A percentile compares a stretch with the other conserved stretches of the same genome.
Evolutionary conservation across 805 yeast genomes (phyloP).

Genomic region (Myxozyma melibiosi): DNA sequence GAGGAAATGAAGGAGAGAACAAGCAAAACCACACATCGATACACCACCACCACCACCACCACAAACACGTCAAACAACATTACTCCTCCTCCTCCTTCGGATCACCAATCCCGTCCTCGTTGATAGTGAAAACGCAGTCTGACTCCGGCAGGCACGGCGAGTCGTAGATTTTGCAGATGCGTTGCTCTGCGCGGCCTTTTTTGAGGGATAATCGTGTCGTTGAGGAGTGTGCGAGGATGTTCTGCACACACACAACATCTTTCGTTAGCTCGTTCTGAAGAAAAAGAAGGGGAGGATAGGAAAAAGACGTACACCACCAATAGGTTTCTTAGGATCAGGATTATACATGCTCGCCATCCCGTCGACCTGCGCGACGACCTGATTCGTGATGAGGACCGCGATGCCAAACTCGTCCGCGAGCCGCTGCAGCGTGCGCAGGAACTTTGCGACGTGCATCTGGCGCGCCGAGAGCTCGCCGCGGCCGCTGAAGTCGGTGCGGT

Average conservation of each 20-base stretch:
- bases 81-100: conserved; percentile 74
- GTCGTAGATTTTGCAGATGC: conserved; percentile 92
- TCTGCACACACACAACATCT: conserved; percentile 38
- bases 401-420: conserved; percentile 97
- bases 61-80: not conserved
- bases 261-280: not conserved
- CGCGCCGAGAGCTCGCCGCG: conserved; percentile 95
- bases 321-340: conserved; percentile 97
- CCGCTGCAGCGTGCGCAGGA: conserved; percentile 86
- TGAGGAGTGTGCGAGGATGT: conserved; percentile 94
- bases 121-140: conserved; percentile 92
- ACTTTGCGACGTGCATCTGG: conserved; percentile 91
- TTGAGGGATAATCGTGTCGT: conserved; percentile 89
- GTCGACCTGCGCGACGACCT: conserved; percentile 97
- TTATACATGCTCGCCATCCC: conserved; percentile 75
- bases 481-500: conserved; percentile 92
- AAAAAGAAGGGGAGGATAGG: not conserved
- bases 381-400: conserved; percentile 93
- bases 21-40: not conserved
- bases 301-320: conserved; percentile 65
- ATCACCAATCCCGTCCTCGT: conserved; percentile 96
- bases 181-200: conserved; percentile 88
- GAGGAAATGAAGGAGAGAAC: not conserved
- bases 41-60: not conserved
- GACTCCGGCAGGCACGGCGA: conserved; percentile 96